Evolutionary conservation across 352 stramenopile genomes (phyloP).

Genomic region (Globisporangium nunn): DNA sequence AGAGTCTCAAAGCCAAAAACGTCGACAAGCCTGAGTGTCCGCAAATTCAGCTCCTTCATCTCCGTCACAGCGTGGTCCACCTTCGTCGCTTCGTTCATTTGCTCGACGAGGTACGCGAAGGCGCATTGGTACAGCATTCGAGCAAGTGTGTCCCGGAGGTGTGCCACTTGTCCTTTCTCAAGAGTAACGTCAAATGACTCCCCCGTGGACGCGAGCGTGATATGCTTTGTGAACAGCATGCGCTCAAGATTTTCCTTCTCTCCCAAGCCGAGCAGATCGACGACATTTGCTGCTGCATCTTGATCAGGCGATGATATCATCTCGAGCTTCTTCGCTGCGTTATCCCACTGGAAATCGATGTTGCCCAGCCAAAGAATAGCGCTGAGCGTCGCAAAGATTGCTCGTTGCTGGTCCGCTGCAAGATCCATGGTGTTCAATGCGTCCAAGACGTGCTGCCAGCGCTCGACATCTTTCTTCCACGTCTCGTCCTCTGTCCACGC

Average conservation of each 20-base stretch:
- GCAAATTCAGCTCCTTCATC: conserved; percentile 3
- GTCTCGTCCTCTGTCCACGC: conserved; percentile 26
- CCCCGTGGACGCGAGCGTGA: conserved; percentile 34
- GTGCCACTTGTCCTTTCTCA: conserved; percentile 34
- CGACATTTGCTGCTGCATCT: conserved; percentile 18
- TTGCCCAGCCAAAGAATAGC: conserved; percentile 73
- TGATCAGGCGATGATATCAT: conserved; percentile 16
- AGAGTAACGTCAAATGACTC: conserved; percentile 49
- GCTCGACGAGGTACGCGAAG: conserved; percentile 36
- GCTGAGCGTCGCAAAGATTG: conserved; percentile 56
- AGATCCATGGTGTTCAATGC: conserved; percentile 40
- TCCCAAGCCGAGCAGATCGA: conserved; percentile 25
- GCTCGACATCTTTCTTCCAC: conserved; percentile 54
- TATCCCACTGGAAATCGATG: conserved; percentile 33
- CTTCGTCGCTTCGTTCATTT: conserved; percentile 42
- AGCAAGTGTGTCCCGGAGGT: conserved; percentile 48
- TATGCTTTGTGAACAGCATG: conserved; percentile 44
- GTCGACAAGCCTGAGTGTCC: conserved; percentile 50
- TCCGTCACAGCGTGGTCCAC: conserved; percentile 7
- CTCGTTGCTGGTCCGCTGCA: conserved; percentile 26
- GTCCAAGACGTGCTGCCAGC: conserved; percentile 51
- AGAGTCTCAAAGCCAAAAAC: conserved; percentile 76
- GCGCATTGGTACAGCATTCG: conserved; percentile 49
- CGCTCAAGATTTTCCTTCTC: conserved; percentile 21
- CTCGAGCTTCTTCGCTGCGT: conserved; percentile 17